phyloP scores from a whole-genome alignment of 441 rosid genomes.

The Breynia disticha region DNA sequence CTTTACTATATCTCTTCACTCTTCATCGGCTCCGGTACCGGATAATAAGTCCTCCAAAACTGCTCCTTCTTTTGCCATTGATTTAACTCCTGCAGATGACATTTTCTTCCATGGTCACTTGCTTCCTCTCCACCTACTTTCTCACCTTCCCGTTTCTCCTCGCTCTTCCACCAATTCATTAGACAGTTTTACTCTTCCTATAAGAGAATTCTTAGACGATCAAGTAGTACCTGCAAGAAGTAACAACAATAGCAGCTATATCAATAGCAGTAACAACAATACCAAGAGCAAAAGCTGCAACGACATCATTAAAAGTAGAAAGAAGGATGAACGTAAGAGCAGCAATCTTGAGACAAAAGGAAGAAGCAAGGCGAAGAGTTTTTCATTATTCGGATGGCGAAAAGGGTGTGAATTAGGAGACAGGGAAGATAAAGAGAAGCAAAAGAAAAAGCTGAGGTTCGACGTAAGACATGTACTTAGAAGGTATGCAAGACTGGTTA shows the following conservation, averaged over 20 bases:
- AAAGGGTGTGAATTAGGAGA: constrained; percentile 33
- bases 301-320: constrained; percentile 2
- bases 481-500: constrained; percentile 56
- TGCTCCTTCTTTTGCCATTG: constrained; percentile 47
- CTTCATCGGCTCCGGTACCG: constrained; percentile 26
- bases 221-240: constrained; percentile 8
- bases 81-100: constrained; percentile 90
- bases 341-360: constrained; percentile 13
- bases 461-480: constrained; percentile 49
- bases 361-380: constrained; percentile 45
- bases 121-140: constrained; percentile 90
- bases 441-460: constrained; percentile 44
- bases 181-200: constrained; percentile 58
- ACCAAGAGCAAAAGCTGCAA: constrained; percentile 4
- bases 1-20: constrained; percentile 66
- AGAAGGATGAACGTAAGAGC: constrained; percentile 4
- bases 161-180: constrained; percentile 56
- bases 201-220: constrained; percentile 33
- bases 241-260: constrained; percentile 3
- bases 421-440: constrained; percentile 29
- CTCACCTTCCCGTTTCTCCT: constrained; percentile 77
- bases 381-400: constrained; percentile 65
- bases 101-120: constrained; percentile 98
- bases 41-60: constrained; percentile 23
- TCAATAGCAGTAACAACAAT: constrained; percentile 5